Evolutionary conservation across 2,329 filamentous ascomycete genomes (phyloP).

Genomic region (Neoscytalidium dimidiatum): DNA sequence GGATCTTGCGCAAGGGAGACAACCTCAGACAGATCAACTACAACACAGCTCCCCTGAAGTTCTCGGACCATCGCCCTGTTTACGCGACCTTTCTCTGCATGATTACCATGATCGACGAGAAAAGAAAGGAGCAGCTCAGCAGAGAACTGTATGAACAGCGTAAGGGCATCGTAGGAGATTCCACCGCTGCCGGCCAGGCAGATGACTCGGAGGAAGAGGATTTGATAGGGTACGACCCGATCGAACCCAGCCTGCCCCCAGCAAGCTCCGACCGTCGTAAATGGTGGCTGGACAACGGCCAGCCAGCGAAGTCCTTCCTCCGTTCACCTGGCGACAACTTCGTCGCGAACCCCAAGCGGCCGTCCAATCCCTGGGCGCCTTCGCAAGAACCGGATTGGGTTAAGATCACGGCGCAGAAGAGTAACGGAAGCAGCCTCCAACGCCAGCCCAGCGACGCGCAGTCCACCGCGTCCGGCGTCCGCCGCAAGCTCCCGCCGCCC

Average conservation of each 20-base stretch:
- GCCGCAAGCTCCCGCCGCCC: constrained; percentile 22
- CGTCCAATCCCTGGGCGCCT: constrained; percentile 78
- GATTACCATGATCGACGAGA: constrained; percentile 79
- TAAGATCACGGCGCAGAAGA: constrained; percentile 34
- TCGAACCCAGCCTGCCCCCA: constrained; percentile 73
- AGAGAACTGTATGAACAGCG: constrained; percentile 71
- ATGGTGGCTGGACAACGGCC: constrained; percentile 68
- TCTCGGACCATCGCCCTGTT: constrained; percentile 96
- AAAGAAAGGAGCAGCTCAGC: constrained; percentile 69
- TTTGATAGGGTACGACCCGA: constrained; percentile 75
- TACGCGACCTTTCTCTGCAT: constrained; percentile 85
- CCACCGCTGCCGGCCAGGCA: constrained; percentile 56
- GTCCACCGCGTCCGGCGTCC: constrained; percentile 28
- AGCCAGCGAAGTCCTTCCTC: constrained; percentile 73
- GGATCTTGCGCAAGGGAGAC: constrained; percentile 81
- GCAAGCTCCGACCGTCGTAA: constrained; percentile 63
- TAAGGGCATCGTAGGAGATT: constrained; percentile 66
- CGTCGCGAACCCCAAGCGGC: constrained; percentile 70
- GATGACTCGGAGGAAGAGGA: constrained; percentile 77
- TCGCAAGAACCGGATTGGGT: constrained; percentile 86
- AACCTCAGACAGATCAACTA: constrained; percentile 84
- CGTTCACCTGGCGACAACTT: constrained; percentile 64
- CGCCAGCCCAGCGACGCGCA: constrained; percentile 3
- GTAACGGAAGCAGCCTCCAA: not conserved
- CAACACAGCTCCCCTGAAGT: constrained; percentile 75